These are phyloP conservation scores for Aotearoamyces nothofagi DNA, from an alignment of 2,329 filamentous ascomycete species.

Conservation along the genomic window DNA sequence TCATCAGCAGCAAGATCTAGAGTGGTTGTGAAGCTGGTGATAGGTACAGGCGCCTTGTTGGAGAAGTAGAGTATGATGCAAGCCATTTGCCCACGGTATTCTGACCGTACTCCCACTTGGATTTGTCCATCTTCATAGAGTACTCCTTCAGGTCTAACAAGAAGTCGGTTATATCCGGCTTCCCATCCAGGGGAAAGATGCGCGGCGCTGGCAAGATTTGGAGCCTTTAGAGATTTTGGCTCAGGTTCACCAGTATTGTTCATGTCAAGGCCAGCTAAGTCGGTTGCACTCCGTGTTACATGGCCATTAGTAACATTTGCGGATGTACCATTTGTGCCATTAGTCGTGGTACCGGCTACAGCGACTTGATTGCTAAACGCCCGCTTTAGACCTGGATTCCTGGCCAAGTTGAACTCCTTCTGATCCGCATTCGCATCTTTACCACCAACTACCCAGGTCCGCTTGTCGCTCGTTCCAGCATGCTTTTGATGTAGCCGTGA, in stretches of 20 bases:
- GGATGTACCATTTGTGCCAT: slow-evolving; percentile 28
- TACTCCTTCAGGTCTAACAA: slow-evolving; percentile 70
- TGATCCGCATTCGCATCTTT: slow-evolving; percentile 82
- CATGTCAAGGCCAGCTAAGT: slow-evolving; percentile 75
- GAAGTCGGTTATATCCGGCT: slow-evolving; percentile 67
- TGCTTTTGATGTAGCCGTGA: slow-evolving; percentile 92
- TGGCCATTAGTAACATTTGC: slow-evolving; percentile 35
- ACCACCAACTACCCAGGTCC: slow-evolving; percentile 95
- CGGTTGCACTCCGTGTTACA: slow-evolving; percentile 34
- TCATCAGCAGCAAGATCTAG: slow-evolving; percentile 63
- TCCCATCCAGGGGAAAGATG: slow-evolving; percentile 95
- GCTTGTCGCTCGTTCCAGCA: slow-evolving; percentile 80
- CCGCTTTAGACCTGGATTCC: slow-evolving; percentile 71
- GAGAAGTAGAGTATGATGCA: slow-evolving; percentile 92
- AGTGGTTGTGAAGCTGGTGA: slow-evolving; percentile 89
- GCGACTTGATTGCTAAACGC: slow-evolving; percentile 53
- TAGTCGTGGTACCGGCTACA: slow-evolving; percentile 22
- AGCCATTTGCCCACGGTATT: slow-evolving; percentile 90
- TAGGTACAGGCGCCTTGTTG: slow-evolving; percentile 75
- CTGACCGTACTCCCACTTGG: slow-evolving; percentile 80
- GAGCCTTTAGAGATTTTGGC: slow-evolving; percentile 44
- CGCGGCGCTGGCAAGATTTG: slow-evolving; percentile 81
- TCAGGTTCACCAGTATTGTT: slow-evolving; percentile 40
- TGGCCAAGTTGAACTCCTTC: slow-evolving; percentile 65
- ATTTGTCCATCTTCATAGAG: slow-evolving; percentile 92